A percentile compares a stretch with the other conserved stretches of the same genome.
phyloP scores from a whole-genome alignment of 2,329 filamentous ascomycete genomes.

The Nothophaeocryptopus gaeumannii region DNA sequence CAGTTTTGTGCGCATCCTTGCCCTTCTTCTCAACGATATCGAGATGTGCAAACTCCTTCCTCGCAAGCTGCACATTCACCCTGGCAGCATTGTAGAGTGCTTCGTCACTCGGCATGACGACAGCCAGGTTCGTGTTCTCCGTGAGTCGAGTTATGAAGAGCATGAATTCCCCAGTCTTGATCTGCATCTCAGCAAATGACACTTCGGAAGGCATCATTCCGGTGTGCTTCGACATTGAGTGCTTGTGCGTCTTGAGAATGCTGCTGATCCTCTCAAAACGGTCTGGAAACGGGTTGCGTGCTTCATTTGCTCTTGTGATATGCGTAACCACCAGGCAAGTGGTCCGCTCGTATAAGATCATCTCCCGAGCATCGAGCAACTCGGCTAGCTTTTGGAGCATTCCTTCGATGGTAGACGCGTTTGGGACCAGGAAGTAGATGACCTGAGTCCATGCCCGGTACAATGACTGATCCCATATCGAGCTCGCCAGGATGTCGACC shows the following conservation, averaged over 20 bases:
- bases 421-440: constrained; percentile 96
- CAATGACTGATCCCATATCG: constrained; percentile 96
- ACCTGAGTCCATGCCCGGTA: constrained; percentile 99
- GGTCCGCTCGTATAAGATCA: constrained; percentile 90
- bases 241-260: constrained; percentile 98
- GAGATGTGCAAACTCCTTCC: constrained; percentile 72
- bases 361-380: constrained; percentile 86
- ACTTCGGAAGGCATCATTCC: constrained; percentile 77
- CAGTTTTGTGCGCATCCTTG: constrained; percentile 24
- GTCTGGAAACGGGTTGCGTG: constrained; percentile 80
- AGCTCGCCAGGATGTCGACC: constrained; percentile 86
- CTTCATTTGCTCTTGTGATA: constrained; percentile 72
- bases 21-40: constrained; percentile 45
- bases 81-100: constrained; percentile 86
- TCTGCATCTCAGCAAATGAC: constrained; percentile 76
- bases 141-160: constrained; percentile 95
- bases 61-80: constrained; percentile 83
- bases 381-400: constrained; percentile 79
- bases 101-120: constrained; percentile 86
- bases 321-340: constrained; percentile 96
- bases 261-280: constrained; percentile 93
- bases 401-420: constrained; percentile 80
- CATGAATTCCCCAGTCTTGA: constrained; percentile 79
- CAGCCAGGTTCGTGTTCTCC: constrained; percentile 94
- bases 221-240: constrained; percentile 69